Evolutionary conservation across 2,329 filamentous ascomycete genomes (phyloP).

Genomic region (Alternaria sp.): DNA sequence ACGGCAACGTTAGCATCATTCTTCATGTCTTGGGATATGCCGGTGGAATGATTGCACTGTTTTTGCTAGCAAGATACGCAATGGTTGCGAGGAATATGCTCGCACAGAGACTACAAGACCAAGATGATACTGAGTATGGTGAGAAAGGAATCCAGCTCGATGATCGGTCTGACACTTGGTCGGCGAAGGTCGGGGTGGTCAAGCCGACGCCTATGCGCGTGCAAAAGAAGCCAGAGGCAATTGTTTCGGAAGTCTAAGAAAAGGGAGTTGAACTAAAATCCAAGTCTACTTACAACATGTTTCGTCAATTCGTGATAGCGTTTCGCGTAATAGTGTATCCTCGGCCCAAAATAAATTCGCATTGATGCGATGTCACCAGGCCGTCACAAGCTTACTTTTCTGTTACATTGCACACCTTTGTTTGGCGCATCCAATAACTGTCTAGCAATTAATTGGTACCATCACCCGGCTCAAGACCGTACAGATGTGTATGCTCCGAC

Average conservation of each 20-base stretch:
- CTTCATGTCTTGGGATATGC: constrained; percentile 36
- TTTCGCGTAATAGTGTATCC: not conserved
- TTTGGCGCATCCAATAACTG: not conserved
- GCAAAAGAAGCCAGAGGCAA: not conserved
- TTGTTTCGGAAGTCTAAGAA: not conserved
- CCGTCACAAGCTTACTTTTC: not conserved
- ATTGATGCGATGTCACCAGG: not conserved
- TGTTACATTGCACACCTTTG: not conserved
- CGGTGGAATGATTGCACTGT: constrained; percentile 29
- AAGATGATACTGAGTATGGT: constrained; percentile 6
- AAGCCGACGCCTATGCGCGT: constrained; percentile 12
- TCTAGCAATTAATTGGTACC: not conserved
- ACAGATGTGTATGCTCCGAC: too few species aligned
- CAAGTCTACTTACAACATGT: not conserved
- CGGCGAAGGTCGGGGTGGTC: constrained; percentile 16
- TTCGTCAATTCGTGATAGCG: not conserved
- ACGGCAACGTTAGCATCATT: constrained; percentile 31
- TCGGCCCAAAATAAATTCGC: not conserved
- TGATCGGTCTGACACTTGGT: constrained; percentile 22
- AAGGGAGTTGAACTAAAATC: not conserved
- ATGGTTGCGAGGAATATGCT: constrained; percentile 26
- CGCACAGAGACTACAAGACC: constrained; percentile 10
- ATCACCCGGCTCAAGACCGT: too few species aligned
- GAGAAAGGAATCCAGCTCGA: constrained; percentile 21
- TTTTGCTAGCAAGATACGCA: constrained; percentile 24